Evolutionary conservation across 176 grass and related monocot genomes (phyloP), one percentile per base, ranked within the genome.

Genomic region (Eleusine indica): DNA sequence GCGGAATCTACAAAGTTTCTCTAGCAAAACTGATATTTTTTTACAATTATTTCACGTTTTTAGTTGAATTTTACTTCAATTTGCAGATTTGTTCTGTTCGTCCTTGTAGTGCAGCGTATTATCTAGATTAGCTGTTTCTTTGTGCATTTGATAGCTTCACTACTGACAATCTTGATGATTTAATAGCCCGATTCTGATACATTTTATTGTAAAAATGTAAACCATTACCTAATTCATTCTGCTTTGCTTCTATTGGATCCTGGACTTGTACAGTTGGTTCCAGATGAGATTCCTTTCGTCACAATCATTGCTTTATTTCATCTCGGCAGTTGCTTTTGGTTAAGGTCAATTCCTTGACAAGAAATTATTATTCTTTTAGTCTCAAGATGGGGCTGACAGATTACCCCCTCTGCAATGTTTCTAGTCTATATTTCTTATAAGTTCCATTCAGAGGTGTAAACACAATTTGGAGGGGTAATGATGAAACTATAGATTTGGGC

Each of bases 301-400:
- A 56, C 66, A 72, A 82, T 78, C 4, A 18, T 75, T 76, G 13
- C 7, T 80, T 80, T 75, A 35, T 85, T 77, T 78, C 42, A 75
- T 81, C 75, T 71, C 18, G 16, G 41, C 29, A 3, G 16, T 83
- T 83, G 48, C 73, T 79, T 90, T 90, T 73, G 48, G 74, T 49
- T 77, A 51, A 67, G 68, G 79, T 79, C 40, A 81, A 86, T 72
- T 67, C 32, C 41, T 62, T 67, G 9, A 16, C 21, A 39, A 75
- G 28, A 47, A 60, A 30, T 12, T 67, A 22, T 85, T 70, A 57
- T 39, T 38, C 46, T 71, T 40, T 71, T 46, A 69, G 75, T 39
- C 30, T 48, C 79, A 61, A 44, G 22, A 60, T 9, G 56, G 18
- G 5, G 19, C 30, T 66, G 5, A n/a, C 25, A 39, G 76, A 66